Evolutionary conservation across 805 yeast species (phyloP).

Genomic region (Blastobotrys peoriensis): DNA sequence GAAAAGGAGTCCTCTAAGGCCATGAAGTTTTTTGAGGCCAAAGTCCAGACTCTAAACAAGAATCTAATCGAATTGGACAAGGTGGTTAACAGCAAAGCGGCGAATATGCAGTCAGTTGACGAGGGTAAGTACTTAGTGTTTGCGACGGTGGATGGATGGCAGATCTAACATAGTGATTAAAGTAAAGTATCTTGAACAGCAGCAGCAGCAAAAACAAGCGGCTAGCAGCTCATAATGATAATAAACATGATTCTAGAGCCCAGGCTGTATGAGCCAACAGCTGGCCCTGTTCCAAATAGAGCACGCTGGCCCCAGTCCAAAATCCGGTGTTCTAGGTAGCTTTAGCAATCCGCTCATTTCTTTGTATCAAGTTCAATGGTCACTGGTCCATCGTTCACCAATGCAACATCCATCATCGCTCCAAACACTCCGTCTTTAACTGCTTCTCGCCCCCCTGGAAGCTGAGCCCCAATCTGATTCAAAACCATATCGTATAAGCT

Average conservation of each 20-base stretch:
- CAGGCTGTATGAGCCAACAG: too few relatives aligned
- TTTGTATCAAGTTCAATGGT: slow-evolving; percentile 77
- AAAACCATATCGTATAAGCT: slow-evolving; percentile 45
- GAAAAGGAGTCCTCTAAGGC: slow-evolving; percentile 63
- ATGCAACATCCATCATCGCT: slow-evolving; percentile 91
- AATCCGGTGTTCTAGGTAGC: too few relatives aligned
- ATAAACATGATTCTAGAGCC: too few relatives aligned
- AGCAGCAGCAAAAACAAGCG: background rate
- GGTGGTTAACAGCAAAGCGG: slow-evolving; percentile 69
- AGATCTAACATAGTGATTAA: background rate
- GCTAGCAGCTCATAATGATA: background rate
- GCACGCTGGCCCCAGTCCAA: too few relatives aligned
- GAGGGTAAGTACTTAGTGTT: slow-evolving; percentile 19
- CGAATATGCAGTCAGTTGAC: slow-evolving; percentile 56
- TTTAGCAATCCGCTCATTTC: too few relatives aligned
- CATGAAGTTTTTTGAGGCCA: slow-evolving; percentile 60
- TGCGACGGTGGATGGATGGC: background rate
- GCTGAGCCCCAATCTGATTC: slow-evolving; percentile 21
- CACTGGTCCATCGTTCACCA: slow-evolving; percentile 90
- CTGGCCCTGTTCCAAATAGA: too few relatives aligned
- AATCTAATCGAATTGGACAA: slow-evolving; percentile 70
- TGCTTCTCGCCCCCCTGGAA: slow-evolving; percentile 45
- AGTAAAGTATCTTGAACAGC: background rate
- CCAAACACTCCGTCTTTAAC: slow-evolving; percentile 91
- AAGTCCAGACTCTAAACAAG: slow-evolving; percentile 62